phyloP scores from a whole-genome alignment of 2,329 filamentous ascomycete species.

The Hypoxylon sp. region DNA sequence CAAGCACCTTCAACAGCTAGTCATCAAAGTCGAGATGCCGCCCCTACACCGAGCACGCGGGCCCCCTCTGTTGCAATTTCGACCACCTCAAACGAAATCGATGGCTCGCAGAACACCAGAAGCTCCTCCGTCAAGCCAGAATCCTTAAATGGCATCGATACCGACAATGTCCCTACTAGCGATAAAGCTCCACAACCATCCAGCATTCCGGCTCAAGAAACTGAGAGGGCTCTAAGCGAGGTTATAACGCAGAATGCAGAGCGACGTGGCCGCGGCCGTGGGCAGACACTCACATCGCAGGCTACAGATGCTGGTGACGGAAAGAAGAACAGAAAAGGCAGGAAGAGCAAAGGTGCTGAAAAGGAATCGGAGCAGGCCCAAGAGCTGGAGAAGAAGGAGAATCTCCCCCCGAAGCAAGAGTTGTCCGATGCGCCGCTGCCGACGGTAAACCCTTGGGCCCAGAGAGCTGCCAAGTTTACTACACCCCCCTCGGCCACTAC shows the following conservation, averaged over 20 bases:
- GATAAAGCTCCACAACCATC: slow-evolving; percentile 40
- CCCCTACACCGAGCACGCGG: slow-evolving; percentile 51
- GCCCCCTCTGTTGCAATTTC: slow-evolving; percentile 53
- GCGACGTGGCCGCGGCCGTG: slow-evolving; percentile 66
- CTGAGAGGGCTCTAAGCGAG: slow-evolving; percentile 41
- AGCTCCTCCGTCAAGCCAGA: slow-evolving; percentile 48
- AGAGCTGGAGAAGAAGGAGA: slow-evolving; percentile 66
- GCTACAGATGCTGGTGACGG: slow-evolving; percentile 75
- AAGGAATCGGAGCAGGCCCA: slow-evolving; percentile 66
- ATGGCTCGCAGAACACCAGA: slow-evolving; percentile 45
- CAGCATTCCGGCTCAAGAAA: slow-evolving; percentile 29
- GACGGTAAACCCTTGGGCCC: slow-evolving; percentile 87
- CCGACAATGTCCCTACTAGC: slow-evolving; percentile 35
- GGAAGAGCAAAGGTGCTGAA: slow-evolving; percentile 67
- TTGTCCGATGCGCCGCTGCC: slow-evolving; percentile 86
- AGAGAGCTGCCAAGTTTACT: slow-evolving; percentile 71
- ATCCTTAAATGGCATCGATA: slow-evolving; percentile 34
- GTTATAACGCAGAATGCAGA: slow-evolving; percentile 54
- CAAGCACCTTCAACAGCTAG: slow-evolving; percentile 50
- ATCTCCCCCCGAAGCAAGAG: slow-evolving; percentile 70
- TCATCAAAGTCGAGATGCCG: slow-evolving; percentile 52
- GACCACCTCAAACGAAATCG: slow-evolving; percentile 53
- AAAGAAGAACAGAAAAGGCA: slow-evolving; percentile 71
- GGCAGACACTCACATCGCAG: slow-evolving; percentile 73
- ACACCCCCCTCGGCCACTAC: slow-evolving; percentile 40